Base-by-base conservation (phyloP, 2,329 filamentous ascomycete genomes). In the Exophiala bonariae region DNA sequence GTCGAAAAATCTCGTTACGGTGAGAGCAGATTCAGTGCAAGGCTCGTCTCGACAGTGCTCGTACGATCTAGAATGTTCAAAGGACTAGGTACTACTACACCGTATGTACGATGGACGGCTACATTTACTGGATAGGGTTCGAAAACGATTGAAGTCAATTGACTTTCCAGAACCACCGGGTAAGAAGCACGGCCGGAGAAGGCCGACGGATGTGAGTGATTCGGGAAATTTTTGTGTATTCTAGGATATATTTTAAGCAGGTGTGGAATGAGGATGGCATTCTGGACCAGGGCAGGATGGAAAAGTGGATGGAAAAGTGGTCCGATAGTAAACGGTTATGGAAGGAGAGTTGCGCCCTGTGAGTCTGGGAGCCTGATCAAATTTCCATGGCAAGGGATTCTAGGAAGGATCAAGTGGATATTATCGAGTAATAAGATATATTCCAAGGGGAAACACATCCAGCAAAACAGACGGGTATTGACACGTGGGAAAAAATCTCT, bases 401-500 rank as follows among this genome's bases (percentile, higher is more conserved):
- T 36, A 38, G 37, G 38, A 43, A 33, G 32, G 16, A 16, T 38
- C 6, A 34, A 34, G 32, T 34, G 32, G 32, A 10, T n/a, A 30
- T 23, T 17, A 50, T 54, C 37, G 45, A 54, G 52, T 54, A 52
- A 55, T 50, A 33, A 28, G 31, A 35, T 19, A 39, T 36, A 35
- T 23, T 5, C 34, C n/a, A 10, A 31, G 37, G 13, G 31, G 8
- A 23, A 9, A 20, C 9, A 4, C 18, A 41, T 31, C 50, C 50
- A 50, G 39, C 47, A 31, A 31, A 30, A 38, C 18, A 32, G 22
- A 22, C 35, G 18, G 17, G 23, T 30, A 14, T 19, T 30, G 28
- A 35, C 51, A 54, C 51, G 47, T 54, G 51, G 36, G 28, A 33
- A 18, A 48, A 49, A 52, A 46, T 32, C 45, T 51, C 43, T 30